Evolutionary conservation across 768 basidiomycete species (phyloP).

Genomic region (Agrocybe praecox): DNA sequence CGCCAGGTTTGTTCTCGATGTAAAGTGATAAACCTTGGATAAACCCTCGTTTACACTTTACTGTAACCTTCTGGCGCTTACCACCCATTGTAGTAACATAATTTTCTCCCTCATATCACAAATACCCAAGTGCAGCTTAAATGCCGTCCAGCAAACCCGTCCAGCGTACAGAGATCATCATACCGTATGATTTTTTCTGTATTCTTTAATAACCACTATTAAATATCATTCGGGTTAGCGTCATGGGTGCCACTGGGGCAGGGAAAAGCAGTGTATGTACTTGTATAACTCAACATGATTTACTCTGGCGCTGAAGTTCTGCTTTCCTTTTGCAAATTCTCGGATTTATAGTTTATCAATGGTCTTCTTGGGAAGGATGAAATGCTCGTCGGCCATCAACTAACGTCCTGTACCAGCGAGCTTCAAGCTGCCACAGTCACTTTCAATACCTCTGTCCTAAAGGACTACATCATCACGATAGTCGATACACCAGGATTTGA

Average conservation of each 20-base stretch:
- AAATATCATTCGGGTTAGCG: not conserved
- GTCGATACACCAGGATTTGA: constrained; percentile 22
- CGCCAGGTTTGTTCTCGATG: too few relatives aligned
- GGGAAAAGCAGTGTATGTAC: constrained; percentile 13
- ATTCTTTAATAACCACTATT: too few relatives aligned
- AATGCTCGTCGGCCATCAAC: not conserved
- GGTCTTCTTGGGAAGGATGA: not conserved
- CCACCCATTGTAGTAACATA: too few relatives aligned
- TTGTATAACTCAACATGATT: not conserved
- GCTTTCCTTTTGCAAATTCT: not conserved
- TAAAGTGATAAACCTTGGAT: too few relatives aligned
- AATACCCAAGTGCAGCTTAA: too few relatives aligned
- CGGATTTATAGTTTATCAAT: constrained; percentile 14
- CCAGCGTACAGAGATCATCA: too few relatives aligned
- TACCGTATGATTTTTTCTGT: too few relatives aligned
- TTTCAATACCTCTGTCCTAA: not conserved
- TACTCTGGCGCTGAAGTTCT: not conserved
- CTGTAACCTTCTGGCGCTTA: too few relatives aligned
- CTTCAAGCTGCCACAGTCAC: not conserved
- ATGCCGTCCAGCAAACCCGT: too few relatives aligned
- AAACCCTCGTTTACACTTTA: too few relatives aligned
- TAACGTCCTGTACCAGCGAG: not conserved
- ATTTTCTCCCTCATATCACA: too few relatives aligned
- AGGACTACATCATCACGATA: constrained; percentile 4
- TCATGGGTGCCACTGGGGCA: constrained; percentile 10